Percentiles rank a stretch among this genome's conserved stretches.
These are phyloP conservation scores for Aureobasidium zeae DNA, from an alignment of 2,329 filamentous ascomycete species.

Conservation along the genomic window DNA sequence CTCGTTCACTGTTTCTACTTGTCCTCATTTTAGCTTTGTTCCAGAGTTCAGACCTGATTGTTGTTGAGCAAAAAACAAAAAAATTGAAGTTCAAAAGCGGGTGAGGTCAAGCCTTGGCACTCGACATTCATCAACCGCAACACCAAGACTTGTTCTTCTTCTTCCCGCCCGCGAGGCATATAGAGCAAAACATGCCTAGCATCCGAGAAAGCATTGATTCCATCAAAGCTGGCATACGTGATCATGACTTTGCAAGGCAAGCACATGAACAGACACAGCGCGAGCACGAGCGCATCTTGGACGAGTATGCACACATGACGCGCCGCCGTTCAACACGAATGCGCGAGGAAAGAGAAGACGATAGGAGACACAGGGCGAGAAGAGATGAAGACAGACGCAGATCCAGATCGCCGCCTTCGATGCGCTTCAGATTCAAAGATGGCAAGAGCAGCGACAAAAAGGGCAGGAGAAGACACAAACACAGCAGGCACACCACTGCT, in stretches of 20 bases:
- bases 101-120: too few species aligned
- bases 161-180: neutral
- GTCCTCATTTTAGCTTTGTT: too few species aligned
- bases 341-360: constrained; percentile 1
- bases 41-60: too few species aligned
- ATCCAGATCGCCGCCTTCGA: constrained; percentile 5
- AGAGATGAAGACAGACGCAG: neutral
- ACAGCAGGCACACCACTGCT: constrained; percentile 7
- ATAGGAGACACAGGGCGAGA: neutral
- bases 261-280: constrained; percentile 7
- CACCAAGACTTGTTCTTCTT: too few species aligned
- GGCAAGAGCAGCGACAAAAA: constrained; percentile 1
- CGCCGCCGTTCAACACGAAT: constrained; percentile 15
- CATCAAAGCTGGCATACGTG: constrained; percentile 1
- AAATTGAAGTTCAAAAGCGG: too few species aligned
- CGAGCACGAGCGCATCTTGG: constrained; percentile 16
- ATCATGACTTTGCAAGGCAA: neutral
- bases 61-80: too few species aligned
- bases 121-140: neutral
- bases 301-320: constrained; percentile 15
- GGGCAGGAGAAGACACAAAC: neutral
- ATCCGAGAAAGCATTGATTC: constrained; percentile 13
- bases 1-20: too few species aligned
- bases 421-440: constrained; percentile 15
- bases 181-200: constrained; percentile 4